phyloP scores from a whole-genome alignment of 2,329 filamentous ascomycete genomes.

The Lasiodiplodia theobromae region DNA sequence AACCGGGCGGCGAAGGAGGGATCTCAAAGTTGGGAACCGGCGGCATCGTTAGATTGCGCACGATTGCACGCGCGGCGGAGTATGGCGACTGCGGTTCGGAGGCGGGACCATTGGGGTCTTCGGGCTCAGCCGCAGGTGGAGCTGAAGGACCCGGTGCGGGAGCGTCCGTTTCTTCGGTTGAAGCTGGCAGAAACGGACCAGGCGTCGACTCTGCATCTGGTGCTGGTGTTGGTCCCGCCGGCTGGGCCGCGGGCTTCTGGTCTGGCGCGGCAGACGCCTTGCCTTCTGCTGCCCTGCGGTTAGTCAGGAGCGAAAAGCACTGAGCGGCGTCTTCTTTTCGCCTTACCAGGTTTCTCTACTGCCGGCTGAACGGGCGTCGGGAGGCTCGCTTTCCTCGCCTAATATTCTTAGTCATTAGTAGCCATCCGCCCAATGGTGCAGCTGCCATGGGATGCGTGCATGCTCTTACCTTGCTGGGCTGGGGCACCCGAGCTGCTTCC shows the following conservation, averaged over 20 bases:
- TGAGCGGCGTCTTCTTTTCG: too few species aligned
- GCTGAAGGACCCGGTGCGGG: conserved; percentile 33
- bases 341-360: conserved; percentile 32
- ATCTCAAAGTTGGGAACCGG: conserved; percentile 75
- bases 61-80: conserved; percentile 66
- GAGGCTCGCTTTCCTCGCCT: conserved; percentile 29
- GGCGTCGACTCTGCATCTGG: conserved; percentile 9
- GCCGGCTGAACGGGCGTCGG: conserved; percentile 12
- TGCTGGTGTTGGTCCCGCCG: neutral
- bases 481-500: conserved; percentile 42
- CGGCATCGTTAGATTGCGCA: conserved; percentile 78
- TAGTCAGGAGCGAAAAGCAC: neutral
- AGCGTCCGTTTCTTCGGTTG: conserved; percentile 14
- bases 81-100: conserved; percentile 66
- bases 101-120: conserved; percentile 33
- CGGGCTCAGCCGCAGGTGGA: conserved; percentile 33
- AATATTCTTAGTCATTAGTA: conserved; percentile 50
- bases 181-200: conserved; percentile 6
- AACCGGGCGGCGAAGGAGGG: conserved; percentile 73
- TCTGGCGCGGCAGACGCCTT: neutral
- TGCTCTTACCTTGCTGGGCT: conserved; percentile 49
- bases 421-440: conserved; percentile 49
- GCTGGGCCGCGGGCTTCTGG: neutral
- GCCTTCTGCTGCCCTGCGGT: conserved; percentile 8
- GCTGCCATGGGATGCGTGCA: conserved; percentile 32